These are phyloP conservation scores for Penicillium sp. DNA, from an alignment of 2,329 filamentous ascomycete genomes.

Conservation along the genomic window DNA sequence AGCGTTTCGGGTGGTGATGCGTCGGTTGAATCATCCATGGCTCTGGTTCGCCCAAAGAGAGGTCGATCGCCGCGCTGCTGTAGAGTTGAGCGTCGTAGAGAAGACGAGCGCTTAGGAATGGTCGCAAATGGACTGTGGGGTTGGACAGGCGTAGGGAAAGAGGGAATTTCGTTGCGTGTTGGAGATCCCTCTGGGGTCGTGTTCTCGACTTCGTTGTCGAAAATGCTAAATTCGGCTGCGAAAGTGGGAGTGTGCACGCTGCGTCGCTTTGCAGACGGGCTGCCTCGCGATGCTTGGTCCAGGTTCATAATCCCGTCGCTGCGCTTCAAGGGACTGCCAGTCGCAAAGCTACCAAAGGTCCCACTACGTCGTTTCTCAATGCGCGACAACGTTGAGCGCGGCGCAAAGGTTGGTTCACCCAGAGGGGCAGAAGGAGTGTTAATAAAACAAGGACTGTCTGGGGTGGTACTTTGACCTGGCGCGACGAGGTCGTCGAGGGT, in stretches of 20 bases:
- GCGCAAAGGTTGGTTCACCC: constrained; percentile 27
- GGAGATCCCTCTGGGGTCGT: constrained; percentile 29
- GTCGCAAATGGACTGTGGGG: constrained; percentile 49
- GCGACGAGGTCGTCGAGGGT: constrained; percentile 30
- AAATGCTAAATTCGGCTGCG: constrained; percentile 68
- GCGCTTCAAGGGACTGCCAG: constrained; percentile 83
- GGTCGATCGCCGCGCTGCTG: constrained; percentile 75
- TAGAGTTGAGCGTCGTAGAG: constrained; percentile 79
- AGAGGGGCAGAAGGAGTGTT: constrained; percentile 33
- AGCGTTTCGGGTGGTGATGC: constrained; percentile 53
- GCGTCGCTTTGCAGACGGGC: constrained; percentile 85
- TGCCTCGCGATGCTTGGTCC: constrained; percentile 73
- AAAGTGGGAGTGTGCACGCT: constrained; percentile 76
- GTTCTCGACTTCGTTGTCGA: constrained; percentile 52
- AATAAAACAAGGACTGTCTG: constrained; percentile 34
- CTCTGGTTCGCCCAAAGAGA: constrained; percentile 47
- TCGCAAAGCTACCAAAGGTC: constrained; percentile 50
- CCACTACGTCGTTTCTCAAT: constrained; percentile 51
- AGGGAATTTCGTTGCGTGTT: constrained; percentile 25
- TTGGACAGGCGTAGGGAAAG: constrained; percentile 38
- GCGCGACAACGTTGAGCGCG: constrained; percentile 43
- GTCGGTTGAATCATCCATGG: constrained; percentile 44
- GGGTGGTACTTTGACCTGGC: constrained; percentile 21
- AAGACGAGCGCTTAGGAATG: constrained; percentile 68
- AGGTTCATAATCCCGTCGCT: constrained; percentile 87